Evolutionary conservation across 805 yeast genomes (phyloP), one percentile per base, ranked within the genome.

Genomic region (Cephaloascus albidus): DNA sequence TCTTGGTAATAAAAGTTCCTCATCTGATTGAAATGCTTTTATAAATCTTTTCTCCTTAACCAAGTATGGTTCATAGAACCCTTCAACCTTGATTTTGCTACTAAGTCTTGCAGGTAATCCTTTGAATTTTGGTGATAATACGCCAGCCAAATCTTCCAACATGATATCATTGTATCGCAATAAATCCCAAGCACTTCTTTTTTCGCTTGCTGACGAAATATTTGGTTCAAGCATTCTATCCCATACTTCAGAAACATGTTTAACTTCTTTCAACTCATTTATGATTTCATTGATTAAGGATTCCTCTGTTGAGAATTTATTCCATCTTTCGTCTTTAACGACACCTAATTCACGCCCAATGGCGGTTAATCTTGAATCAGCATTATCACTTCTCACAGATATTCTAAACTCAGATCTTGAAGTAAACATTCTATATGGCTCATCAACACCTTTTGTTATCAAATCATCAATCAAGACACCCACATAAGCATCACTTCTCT

Each of bases 361-460:
- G 39, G 69, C 76, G 0, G 97, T 89, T 41, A 93, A 63, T 44
- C 99, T 65, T 40, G 74, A 58, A 53, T 94, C 97, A 0, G 99
- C 97, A 63, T 93, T 93, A 57, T 93, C 98, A 0, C 96, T 81
- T 43, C 99, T 68, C 3, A 88, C 86, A 27, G 88, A 81, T 31
- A 93, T 77, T 54, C 98, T 70, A 56, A 87, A 93, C 56, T 93
- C 99, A 0, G 96, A 85, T 38, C 99, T 72, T 4, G 97, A 87
- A 0, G 98, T 93, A 54, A 93, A 93, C 98, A 93, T 93, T 46
- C 99, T 68, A 56, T 93, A 93, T 1, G 99, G 99, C 57, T 93
- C 99, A 43, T 81, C 85, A 2, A 93, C 96, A 16, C 98, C 99
- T 57, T 87, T 87, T 1, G 96, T 89, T 23, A 89, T 83, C 46